Conservation (phyloP, 495 filamentous ascomycete genomes). For the Bombardia bombarda region DNA sequence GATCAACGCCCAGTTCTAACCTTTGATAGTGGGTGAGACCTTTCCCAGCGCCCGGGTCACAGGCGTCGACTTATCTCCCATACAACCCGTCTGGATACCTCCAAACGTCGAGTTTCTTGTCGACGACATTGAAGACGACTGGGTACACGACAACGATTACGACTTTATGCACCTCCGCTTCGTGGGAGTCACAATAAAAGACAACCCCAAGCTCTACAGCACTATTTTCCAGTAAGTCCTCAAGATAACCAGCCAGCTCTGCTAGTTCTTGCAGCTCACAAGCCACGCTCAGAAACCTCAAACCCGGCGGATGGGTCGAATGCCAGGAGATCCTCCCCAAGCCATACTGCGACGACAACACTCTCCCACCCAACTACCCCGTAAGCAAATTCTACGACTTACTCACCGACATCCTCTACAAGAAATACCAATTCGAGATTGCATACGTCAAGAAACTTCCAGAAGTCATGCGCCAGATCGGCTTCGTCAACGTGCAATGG, state of each 20-base stretch:
- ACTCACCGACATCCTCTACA: slow-evolving; percentile 16
- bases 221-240: slow-evolving; percentile 24
- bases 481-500: slow-evolving; percentile 47
- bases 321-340: slow-evolving; percentile 47
- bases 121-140: slow-evolving; percentile 51
- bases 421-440: slow-evolving; percentile 38
- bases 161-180: slow-evolving; percentile 45
- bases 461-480: slow-evolving; percentile 29
- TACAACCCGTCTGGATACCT: slow-evolving; percentile 50
- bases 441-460: slow-evolving; percentile 30
- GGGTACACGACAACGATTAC: slow-evolving; percentile 42
- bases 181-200: slow-evolving; percentile 36
- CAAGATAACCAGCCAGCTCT: no score
- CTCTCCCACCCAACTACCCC: slow-evolving; percentile 37
- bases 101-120: slow-evolving; percentile 51
- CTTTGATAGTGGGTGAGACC: slow-evolving; percentile 39
- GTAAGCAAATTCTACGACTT: slow-evolving; percentile 32
- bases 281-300: slow-evolving; percentile 36
- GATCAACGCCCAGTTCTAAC: no score
- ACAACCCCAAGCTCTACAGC: slow-evolving; percentile 31
- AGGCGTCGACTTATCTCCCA: slow-evolving; percentile 58
- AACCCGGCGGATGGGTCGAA: slow-evolving; percentile 58
- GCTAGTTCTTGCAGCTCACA: no score
- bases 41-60: slow-evolving; percentile 48
- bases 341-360: slow-evolving; percentile 45